Conservation (phyloP, 768 basidiomycete species). For the Termitomyces sp. region DNA sequence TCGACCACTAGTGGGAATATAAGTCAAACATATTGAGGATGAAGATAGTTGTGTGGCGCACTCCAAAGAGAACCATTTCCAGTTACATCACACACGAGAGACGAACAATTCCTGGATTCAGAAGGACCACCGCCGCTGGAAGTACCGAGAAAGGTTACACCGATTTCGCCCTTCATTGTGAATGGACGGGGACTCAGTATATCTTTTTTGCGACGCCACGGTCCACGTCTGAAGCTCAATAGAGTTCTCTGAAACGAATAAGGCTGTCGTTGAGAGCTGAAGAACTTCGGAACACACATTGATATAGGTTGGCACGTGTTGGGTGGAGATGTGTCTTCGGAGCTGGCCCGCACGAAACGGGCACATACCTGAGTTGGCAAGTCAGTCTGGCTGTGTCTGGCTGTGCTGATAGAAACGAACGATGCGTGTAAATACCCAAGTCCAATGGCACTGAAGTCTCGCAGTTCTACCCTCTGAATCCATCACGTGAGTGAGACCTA, state of each 20-base stretch:
- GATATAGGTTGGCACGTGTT: constrained; percentile 4
- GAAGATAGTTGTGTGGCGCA: constrained; percentile 24
- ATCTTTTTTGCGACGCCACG: neutral
- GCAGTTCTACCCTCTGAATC: too few species aligned
- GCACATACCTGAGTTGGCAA: neutral
- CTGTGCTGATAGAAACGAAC: neutral
- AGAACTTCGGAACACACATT: neutral
- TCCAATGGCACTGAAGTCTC: neutral
- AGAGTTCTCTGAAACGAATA: constrained; percentile 1
- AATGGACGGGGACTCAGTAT: neutral
- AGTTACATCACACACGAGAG: constrained; percentile 55
- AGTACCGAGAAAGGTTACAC: constrained; percentile 70
- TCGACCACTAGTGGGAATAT: constrained; percentile 51
- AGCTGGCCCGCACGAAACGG: neutral
- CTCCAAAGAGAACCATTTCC: constrained; percentile 63
- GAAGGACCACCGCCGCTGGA: constrained; percentile 74
- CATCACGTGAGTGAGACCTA: neutral
- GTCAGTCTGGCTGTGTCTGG: neutral
- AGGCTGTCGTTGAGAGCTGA: neutral
- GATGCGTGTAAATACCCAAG: neutral
- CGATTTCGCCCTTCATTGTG: constrained; percentile 36
- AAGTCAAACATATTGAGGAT: neutral
- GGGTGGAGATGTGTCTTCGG: neutral
- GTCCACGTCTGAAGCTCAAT: neutral
- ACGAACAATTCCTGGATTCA: constrained; percentile 70